Percentiles rank a stretch among this genome's conserved stretches.
Evolutionary conservation across 257 asterid genomes (phyloP).

Genomic region (Solanum habrochaites): DNA sequence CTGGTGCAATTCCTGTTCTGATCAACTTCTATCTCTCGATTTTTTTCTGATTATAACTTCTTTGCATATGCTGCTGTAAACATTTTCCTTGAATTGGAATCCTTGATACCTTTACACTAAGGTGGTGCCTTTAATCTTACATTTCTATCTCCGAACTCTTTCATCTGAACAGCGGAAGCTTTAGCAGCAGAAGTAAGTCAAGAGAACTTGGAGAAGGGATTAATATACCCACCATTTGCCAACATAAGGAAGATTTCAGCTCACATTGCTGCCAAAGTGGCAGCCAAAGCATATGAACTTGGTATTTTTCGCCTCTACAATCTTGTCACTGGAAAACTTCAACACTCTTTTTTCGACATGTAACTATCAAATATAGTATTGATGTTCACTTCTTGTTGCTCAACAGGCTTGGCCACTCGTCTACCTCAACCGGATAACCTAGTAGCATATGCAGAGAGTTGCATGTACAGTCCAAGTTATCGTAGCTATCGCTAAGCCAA

Average conservation of each 20-base stretch:
- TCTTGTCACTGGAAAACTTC: not conserved
- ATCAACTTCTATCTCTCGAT: not conserved
- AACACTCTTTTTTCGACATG: not conserved
- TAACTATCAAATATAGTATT: not conserved
- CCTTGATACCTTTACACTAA: not conserved
- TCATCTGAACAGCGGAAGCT: conserved; percentile 70
- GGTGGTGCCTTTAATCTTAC: not conserved
- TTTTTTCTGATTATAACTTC: not conserved
- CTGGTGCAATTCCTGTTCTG: not conserved
- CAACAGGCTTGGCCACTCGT: conserved; percentile 76
- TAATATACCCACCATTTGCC: conserved; percentile 70
- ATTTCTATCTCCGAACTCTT: not conserved
- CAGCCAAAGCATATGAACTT: conserved; percentile 85
- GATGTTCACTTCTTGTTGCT: not conserved
- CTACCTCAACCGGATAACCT: conserved; percentile 66
- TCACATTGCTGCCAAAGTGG: conserved; percentile 74
- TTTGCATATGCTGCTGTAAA: not conserved
- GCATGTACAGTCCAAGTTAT: conserved; percentile 87
- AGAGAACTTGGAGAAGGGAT: conserved; percentile 68
- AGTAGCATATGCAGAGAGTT: conserved; percentile 65
- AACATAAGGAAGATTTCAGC: conserved; percentile 86
- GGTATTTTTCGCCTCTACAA: conserved; percentile 21
- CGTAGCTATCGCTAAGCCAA: conserved; percentile 53
- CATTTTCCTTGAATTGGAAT: not conserved
- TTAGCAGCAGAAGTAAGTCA: conserved; percentile 65